Percentiles rank a stretch among this genome's conserved stretches.
These are phyloP conservation scores for Acrodontium crateriforme DNA, from an alignment of 2,329 filamentous ascomycete genomes.

Conservation along the genomic window DNA sequence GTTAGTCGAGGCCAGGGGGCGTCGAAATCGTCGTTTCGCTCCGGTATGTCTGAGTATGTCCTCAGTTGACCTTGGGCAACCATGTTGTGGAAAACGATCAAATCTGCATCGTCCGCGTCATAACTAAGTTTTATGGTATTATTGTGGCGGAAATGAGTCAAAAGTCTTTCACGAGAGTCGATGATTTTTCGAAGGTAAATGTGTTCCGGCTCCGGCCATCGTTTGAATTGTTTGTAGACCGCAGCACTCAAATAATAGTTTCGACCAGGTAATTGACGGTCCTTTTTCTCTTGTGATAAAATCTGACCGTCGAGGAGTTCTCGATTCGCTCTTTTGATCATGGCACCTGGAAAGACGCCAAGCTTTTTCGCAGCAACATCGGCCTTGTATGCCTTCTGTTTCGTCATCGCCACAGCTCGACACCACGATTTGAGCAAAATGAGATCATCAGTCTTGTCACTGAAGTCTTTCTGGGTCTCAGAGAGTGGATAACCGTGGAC, in stretches of 20 bases:
- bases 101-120: slow-evolving; percentile 46
- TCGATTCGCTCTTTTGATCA: slow-evolving; percentile 38
- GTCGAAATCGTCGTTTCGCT: slow-evolving; percentile 39
- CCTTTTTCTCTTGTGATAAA: slow-evolving; percentile 47
- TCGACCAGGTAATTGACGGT: slow-evolving; percentile 43
- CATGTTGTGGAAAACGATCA: slow-evolving; percentile 54
- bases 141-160: slow-evolving; percentile 22
- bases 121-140: slow-evolving; percentile 37
- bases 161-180: slow-evolving; percentile 10
- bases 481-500: not conserved
- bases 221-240: slow-evolving; percentile 43
- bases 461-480: slow-evolving; percentile 6
- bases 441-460: slow-evolving; percentile 5
- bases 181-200: slow-evolving; percentile 16
- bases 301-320: slow-evolving; percentile 39
- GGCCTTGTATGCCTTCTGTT: slow-evolving; percentile 25
- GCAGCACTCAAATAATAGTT: slow-evolving; percentile 50
- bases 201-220: slow-evolving; percentile 32
- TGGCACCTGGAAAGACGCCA: slow-evolving; percentile 17
- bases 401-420: slow-evolving; percentile 31
- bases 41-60: slow-evolving; percentile 41
- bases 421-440: slow-evolving; percentile 30
- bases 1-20: slow-evolving; percentile 28
- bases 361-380: slow-evolving; percentile 29
- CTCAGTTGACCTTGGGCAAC: slow-evolving; percentile 44